Evolutionary conservation across 371 early-diverging fungal species (phyloP).

Genomic region (Nosema bombycis): DNA sequence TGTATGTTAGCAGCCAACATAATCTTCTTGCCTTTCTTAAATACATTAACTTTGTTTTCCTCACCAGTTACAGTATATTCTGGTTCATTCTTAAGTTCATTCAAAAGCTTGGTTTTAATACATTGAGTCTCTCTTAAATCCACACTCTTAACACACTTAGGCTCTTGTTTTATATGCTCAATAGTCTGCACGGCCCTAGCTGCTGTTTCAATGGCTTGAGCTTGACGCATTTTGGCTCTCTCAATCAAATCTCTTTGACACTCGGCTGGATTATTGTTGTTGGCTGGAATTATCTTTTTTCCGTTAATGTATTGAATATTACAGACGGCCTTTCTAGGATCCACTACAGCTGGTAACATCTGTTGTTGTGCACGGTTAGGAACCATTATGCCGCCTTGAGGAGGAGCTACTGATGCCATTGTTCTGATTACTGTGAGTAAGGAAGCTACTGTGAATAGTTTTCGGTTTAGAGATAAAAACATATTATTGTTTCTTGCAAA

Average conservation of each 20-base stretch:
- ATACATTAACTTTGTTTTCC: background rate
- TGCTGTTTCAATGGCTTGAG: background rate
- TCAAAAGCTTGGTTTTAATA: background rate
- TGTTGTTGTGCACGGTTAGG: background rate
- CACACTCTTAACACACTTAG: constrained; percentile 14
- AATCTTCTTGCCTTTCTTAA: background rate
- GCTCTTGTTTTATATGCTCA: background rate
- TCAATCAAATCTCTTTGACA: background rate
- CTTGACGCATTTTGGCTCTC: background rate
- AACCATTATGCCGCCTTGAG: background rate
- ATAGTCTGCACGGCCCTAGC: background rate
- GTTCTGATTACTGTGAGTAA: background rate
- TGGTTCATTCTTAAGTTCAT: background rate
- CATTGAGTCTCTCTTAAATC: background rate
- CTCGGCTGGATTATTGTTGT: background rate
- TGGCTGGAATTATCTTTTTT: background rate
- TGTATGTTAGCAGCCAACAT: background rate
- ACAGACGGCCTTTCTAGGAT: background rate
- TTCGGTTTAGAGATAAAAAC: background rate
- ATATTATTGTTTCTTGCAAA: background rate
- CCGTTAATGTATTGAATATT: constrained; percentile 1
- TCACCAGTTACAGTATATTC: constrained; percentile 3
- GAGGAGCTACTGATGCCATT: background rate
- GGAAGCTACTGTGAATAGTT: background rate
- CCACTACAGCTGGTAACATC: background rate